phyloP scores from a whole-genome alignment of 192 early-diverging fungal species.

The Tieghemiomyces parasiticus region DNA sequence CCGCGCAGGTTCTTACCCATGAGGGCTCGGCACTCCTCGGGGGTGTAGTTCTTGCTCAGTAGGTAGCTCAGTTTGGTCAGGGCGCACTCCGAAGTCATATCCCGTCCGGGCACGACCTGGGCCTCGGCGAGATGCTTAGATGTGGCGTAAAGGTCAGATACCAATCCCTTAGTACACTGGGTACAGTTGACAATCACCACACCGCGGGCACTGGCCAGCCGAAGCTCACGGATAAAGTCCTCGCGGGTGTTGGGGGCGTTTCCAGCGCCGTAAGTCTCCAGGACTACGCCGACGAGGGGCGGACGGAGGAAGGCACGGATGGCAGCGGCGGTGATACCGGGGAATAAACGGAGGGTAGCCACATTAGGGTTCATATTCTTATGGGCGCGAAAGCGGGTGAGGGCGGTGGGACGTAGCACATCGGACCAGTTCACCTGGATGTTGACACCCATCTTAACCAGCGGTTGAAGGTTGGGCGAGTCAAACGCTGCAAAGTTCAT shows the following conservation, averaged over 20 bases:
- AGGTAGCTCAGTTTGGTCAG: constrained; percentile 91
- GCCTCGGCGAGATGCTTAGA: constrained; percentile 67
- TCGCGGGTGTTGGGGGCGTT: constrained; percentile 86
- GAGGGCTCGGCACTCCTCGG: constrained; percentile 54
- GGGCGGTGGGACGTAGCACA: constrained; percentile 68
- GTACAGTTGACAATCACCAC: constrained; percentile 96
- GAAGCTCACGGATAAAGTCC: constrained; percentile 67
- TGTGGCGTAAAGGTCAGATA: constrained; percentile 83
- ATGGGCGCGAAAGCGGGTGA: constrained; percentile 70
- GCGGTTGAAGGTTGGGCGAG: constrained; percentile 73
- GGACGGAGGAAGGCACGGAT: constrained; percentile 74
- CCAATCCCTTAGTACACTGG: constrained; percentile 65
- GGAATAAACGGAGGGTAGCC: constrained; percentile 78
- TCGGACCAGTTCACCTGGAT: constrained; percentile 85
- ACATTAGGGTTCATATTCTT: constrained; percentile 79
- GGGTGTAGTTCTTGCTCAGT: constrained; percentile 51
- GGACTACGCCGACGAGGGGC: constrained; percentile 76
- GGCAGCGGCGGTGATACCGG: constrained; percentile 81
- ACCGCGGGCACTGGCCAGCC: constrained; percentile 79
- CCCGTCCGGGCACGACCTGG: constrained; percentile 76
- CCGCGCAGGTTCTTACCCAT: constrained; percentile 81
- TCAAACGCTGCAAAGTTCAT: constrained; percentile 75
- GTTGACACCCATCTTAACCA: constrained; percentile 94
- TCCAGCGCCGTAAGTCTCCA: constrained; percentile 94
- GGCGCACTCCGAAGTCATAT: constrained; percentile 82